Conservation (phyloP, 2,329 filamentous ascomycete genomes). For the Didymellaceae sp. region DNA sequence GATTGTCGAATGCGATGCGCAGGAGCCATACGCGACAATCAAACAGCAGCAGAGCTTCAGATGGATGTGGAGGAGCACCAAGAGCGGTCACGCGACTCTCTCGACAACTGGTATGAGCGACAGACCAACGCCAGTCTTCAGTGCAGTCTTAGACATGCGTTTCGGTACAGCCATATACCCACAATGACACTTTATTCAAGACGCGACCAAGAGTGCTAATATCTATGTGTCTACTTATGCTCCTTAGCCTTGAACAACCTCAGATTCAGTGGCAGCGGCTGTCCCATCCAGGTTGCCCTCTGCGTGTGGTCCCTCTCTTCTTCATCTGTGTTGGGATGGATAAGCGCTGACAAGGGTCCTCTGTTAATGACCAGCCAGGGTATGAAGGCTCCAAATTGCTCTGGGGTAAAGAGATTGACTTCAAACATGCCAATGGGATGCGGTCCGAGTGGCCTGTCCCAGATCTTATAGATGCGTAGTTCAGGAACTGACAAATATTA, state of each 20-base stretch:
- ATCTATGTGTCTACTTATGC: neutral
- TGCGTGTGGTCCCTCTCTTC: constrained; percentile 69
- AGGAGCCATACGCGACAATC: neutral
- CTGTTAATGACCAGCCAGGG: constrained; percentile 84
- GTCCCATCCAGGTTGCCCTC: constrained; percentile 76
- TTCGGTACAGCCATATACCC: constrained; percentile 17
- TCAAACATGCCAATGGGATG: constrained; percentile 91
- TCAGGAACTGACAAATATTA: constrained; percentile 71
- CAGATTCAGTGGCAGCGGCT: constrained; percentile 67
- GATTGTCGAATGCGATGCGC: neutral
- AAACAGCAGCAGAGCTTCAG: neutral
- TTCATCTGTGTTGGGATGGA: constrained; percentile 83
- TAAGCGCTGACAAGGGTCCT: constrained; percentile 76
- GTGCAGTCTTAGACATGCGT: neutral
- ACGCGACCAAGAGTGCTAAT: neutral
- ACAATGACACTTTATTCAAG: constrained; percentile 8
- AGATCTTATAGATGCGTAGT: constrained; percentile 79
- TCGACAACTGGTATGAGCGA: neutral
- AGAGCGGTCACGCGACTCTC: constrained; percentile 5
- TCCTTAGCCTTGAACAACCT: constrained; percentile 53
- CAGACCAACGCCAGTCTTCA: neutral
- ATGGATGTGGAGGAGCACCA: neutral
- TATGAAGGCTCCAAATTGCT: constrained; percentile 87
- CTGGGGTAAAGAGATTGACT: constrained; percentile 84
- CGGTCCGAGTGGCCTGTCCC: constrained; percentile 78